Percentiles rank a stretch among this genome's conserved stretches.
phyloP scores from a whole-genome alignment of 495 filamentous ascomycete genomes.

The Aspergillus hancockii region DNA sequence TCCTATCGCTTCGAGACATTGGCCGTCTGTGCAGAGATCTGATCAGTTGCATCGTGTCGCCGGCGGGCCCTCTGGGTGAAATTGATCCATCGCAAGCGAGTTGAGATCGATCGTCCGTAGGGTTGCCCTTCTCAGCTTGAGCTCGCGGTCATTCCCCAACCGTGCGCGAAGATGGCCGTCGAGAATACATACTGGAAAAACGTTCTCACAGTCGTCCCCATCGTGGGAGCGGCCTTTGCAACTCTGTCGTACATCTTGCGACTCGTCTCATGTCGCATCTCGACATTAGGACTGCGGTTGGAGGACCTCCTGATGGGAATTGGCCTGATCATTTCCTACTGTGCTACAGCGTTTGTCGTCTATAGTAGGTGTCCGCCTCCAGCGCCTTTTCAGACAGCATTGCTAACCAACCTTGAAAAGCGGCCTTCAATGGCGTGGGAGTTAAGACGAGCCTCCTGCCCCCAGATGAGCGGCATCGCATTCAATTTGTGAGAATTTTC shows the following conservation, averaged over 20 bases:
- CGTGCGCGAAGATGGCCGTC: conserved; percentile 14
- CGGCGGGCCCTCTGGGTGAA: not conserved
- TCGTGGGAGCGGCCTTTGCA: conserved; percentile 20
- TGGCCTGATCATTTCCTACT: conserved; percentile 18
- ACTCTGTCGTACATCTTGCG: conserved; percentile 14
- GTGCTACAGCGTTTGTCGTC: conserved; percentile 19
- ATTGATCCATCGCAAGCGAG: not conserved
- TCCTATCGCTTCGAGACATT: not conserved
- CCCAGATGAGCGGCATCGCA: conserved; percentile 9
- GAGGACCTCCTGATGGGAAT: conserved; percentile 23
- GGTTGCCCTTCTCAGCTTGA: not conserved
- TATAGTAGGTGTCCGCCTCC: conserved; percentile 10
- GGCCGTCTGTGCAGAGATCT: not conserved
- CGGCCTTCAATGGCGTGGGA: conserved; percentile 22
- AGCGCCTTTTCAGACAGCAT: not conserved
- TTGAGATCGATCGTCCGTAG: not conserved
- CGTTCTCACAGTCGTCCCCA: conserved; percentile 22
- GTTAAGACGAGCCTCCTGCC: conserved; percentile 4
- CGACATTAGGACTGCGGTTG: conserved; percentile 7
- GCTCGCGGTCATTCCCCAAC: not conserved
- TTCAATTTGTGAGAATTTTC: conserved; percentile 16
- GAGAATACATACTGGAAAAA: conserved; percentile 24
- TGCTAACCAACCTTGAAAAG: not conserved
- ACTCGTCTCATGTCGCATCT: conserved; percentile 13
- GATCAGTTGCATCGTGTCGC: not conserved